Base-by-base conservation (phyloP, 225 moss, liverwort and hornwort species). In the Takakia lepidozioides region DNA sequence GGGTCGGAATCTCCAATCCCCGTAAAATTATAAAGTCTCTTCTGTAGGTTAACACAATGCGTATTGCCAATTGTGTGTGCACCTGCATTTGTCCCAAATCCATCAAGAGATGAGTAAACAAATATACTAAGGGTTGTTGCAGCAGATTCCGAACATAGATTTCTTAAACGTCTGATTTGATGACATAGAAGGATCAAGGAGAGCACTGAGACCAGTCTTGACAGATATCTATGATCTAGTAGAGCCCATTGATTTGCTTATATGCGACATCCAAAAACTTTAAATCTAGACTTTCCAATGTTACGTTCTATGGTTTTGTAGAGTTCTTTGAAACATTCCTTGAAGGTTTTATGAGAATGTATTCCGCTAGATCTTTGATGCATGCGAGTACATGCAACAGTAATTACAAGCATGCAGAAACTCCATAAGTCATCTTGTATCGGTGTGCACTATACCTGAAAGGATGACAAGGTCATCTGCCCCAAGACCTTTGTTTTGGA, bases 31-130 rank as follows among this genome's bases (percentile, higher is more conserved):
- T 84, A 81, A 3, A 84, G 24, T 22, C 70, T 54, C 1, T 1
- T 1, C 10, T 0, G 0, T 8, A 72, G 28, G 48, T 1, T 0
- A 2, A 6, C 3, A 29, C 87, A 87, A 3, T 32, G 61, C 2
- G 66, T 1, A 1, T 29, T 1, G 19, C 86, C 86, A 10, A 76
- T 68, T 1, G 73, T 67, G 14, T 87, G 83, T 3, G 63, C 56
- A 52, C 76, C 80, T 87, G 59, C 30, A 21, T 32, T 11, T 32
- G 19, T n/a, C 4, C 0, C 3, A 48, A 6, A 19, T 2, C 4
- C 8, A 25, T 20, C 22, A 23, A 21, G 24, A 22, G n/a, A n/a
- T n/a, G n/a, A n/a, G n/a, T n/a, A n/a, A n/a, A n/a, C n/a, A n/a
- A n/a, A n/a, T n/a, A n/a, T n/a, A n/a, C n/a, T n/a, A n/a, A n/a